A percentile compares a stretch with the other conserved stretches of the same genome.
phyloP scores from a whole-genome alignment of 1,284 basidiomycete genomes.

The Boletus mariae region DNA sequence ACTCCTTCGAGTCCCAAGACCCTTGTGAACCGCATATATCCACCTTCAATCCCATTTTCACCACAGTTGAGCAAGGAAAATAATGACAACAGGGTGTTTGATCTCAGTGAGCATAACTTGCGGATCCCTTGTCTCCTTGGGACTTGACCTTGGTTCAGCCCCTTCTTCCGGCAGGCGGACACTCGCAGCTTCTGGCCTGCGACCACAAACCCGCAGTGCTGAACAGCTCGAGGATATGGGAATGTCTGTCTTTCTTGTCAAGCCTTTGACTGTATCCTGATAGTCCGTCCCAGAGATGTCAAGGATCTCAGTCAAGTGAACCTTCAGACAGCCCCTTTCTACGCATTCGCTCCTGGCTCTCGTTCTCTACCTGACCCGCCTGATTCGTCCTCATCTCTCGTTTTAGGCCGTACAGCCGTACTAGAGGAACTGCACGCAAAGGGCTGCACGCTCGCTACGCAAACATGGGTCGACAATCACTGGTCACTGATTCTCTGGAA shows the following conservation, averaged over 20 bases:
- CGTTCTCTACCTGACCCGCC: slow-evolving; percentile 19
- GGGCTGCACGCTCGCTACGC: slow-evolving; percentile 61
- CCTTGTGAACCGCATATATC: slow-evolving; percentile 21
- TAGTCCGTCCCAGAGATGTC: slow-evolving; percentile 41
- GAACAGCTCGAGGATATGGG: slow-evolving; percentile 54
- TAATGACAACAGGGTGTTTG: slow-evolving; percentile 34
- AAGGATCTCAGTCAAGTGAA: slow-evolving; percentile 58
- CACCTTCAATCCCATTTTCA: slow-evolving; percentile 12
- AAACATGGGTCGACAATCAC: slow-evolving; percentile 88
- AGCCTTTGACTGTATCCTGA: slow-evolving; percentile 6
- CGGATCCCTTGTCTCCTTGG: background rate
- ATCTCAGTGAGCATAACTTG: slow-evolving; percentile 43
- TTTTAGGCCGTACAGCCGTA: slow-evolving; percentile 53
- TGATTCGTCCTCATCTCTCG: slow-evolving; percentile 17
- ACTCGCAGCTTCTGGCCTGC: slow-evolving; percentile 49
- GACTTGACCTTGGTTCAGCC: slow-evolving; percentile 32
- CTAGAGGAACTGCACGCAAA: slow-evolving; percentile 47
- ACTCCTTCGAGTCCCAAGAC: slow-evolving; percentile 1
- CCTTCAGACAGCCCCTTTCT: slow-evolving; percentile 56
- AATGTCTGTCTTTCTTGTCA: slow-evolving; percentile 44
- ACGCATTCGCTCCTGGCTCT: slow-evolving; percentile 53
- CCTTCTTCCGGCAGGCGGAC: slow-evolving; percentile 40
- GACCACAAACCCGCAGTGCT: slow-evolving; percentile 52
- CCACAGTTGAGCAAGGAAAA: slow-evolving; percentile 12
- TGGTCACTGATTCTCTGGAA: slow-evolving; percentile 95